Evolutionary conservation across 352 stramenopile species (phyloP), one percentile per base, ranked within the genome.

Genomic region (Pythium brassicae): DNA sequence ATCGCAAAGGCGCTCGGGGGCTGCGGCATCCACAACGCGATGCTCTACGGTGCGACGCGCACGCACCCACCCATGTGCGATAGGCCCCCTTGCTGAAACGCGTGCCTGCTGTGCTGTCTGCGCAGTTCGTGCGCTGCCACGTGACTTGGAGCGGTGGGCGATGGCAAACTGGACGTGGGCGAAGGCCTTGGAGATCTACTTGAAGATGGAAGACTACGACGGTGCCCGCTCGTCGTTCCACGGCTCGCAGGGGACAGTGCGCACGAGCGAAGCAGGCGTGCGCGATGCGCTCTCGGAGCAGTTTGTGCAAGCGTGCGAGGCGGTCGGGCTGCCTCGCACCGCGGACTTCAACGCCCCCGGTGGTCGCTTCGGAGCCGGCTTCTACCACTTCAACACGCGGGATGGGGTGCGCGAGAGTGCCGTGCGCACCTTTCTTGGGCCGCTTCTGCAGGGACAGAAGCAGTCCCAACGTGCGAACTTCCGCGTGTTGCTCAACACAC

Each of bases 11-110:
- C 78, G 14, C 62, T 97, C 19, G 89, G 89, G 15, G 89, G 89
- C 34, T 95, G 83, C 60, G 89, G 89, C 9, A 88, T 95, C 35
- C 84, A 96, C 59, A 97, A 97, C 50, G 89, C 89, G 20, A 96
- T 96, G 89, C 78, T 97, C 19, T 96, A 97, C 43, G 76, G 80
- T 91, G 57, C 26, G 32, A 19, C 19, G 11, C n/a, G 2, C 8
- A 10, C 46, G 6, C 9, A 25, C 3, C 3, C 19, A 11, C 4
- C 7, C 2, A 12, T 27, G 2, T 11, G 9, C 12, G 6, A 29
- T n/a, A 6, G 4, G 6, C 14, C 2, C 22, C 1, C 9, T 20
- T 23, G 4, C 23, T 48, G 9, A n/a, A 14, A 22, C 34, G 3
- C 39, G 4, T 60, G n/a, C 42, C 26, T 60, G 19, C 15, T 7